Base-by-base conservation (phyloP, 2,329 filamentous ascomycete genomes). In the Raffaelea ambrosiae region DNA sequence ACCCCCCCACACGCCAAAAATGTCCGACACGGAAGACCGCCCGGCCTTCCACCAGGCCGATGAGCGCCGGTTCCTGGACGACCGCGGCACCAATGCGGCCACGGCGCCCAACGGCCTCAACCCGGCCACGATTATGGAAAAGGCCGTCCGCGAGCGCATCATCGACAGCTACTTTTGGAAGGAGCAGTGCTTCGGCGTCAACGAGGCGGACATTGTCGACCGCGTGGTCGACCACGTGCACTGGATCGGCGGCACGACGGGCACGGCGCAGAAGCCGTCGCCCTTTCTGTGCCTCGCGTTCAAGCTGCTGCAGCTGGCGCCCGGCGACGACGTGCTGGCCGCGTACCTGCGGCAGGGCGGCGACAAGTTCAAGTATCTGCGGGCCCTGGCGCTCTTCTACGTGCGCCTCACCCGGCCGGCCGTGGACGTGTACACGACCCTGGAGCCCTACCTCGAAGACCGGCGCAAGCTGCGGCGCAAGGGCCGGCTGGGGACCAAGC, bases 131-230 rank as follows among this genome's bases (percentile, higher is more conserved):
- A 86, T 97, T 51, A 86, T 97, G 76, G 91, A 97, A 66, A 95
- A 95, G 65, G 86, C 89, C 38, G 88, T 96, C 55, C 86, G 87
- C 61, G 93, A 98, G 68, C 89, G 93, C 62, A 96, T 98, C 66
- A 82, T 90, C 57, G 89, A 95, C 61, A 88, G 83, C 46, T 94
- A 95, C 69, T 98, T 95, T 72, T 98, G 89, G 86, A 96, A 96
- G 67, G 93, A 97, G 68, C 90, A 96, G 70, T 96, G 93, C 65
- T 98, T 97, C 67, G 93, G 86, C 39, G 76, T 98, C 55, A 98
- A 97, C 70, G 81, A 84, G 62, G 79, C 80, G 46, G 79, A 83
- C 65, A 72, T 98, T 5, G 84, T 95, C 58, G 88, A 96, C 68
- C 87, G 93, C 54, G 90, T 94, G 1, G 86, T 88, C 22, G 85